Conservation (phyloP, 2,329 filamentous ascomycete species). For the Colletotrichum ledebouriae region DNA sequence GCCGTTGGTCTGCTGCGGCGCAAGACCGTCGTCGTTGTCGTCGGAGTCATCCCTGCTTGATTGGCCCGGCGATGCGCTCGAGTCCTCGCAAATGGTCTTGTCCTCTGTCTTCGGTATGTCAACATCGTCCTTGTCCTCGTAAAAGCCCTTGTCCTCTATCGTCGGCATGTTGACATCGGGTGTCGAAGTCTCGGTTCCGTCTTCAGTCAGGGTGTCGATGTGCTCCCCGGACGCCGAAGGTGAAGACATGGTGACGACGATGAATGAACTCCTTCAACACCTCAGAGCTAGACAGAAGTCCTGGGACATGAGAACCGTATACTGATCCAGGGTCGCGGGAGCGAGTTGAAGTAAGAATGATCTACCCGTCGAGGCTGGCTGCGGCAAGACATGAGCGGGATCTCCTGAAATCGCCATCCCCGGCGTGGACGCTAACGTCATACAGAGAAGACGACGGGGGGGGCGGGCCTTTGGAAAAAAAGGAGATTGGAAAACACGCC, state of each 20-base stretch:
- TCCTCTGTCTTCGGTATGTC: conserved; percentile 20
- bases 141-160: conserved; percentile 12
- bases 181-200: conserved; percentile 32
- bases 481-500: conserved; percentile 5
- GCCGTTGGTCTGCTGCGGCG: conserved; percentile 19
- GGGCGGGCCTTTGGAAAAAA: not conserved
- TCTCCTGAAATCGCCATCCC: conserved; percentile 13
- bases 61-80: conserved; percentile 12
- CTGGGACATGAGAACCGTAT: not conserved
- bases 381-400: conserved; percentile 30
- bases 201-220: conserved; percentile 4
- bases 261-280: not conserved
- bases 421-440: conserved; percentile 15
- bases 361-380: conserved; percentile 21
- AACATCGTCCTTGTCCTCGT: conserved; percentile 17
- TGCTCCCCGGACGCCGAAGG: conserved; percentile 19
- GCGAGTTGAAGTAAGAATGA: conserved; percentile 26
- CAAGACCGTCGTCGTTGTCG: conserved; percentile 19
- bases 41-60: conserved; percentile 6
- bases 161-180: conserved; percentile 26
- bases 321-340: not conserved
- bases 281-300: not conserved
- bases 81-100: conserved; percentile 18
- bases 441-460: not conserved
- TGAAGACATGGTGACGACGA: conserved; percentile 27